Percentiles rank a stretch among this genome's conserved stretches.
Evolutionary conservation across 2,329 filamentous ascomycete species (phyloP).

Genomic region (Clarireedia homoeocarpa): DNA sequence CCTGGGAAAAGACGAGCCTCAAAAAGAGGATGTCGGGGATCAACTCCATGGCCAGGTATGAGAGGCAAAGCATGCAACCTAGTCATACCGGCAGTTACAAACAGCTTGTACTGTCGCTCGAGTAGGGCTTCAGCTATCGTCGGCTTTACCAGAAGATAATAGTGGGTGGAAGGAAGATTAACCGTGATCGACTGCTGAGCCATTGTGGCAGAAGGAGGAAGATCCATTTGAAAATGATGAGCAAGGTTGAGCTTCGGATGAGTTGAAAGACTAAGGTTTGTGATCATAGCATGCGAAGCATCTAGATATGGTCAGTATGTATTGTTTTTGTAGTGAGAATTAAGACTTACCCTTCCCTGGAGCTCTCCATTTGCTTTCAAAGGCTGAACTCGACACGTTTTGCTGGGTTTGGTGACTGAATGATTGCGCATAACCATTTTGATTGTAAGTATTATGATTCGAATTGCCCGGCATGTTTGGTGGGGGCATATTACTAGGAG

Average conservation of each 20-base stretch:
- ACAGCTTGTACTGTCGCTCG: slow-evolving; percentile 67
- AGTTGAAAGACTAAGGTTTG: slow-evolving; percentile 56
- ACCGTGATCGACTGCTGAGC: slow-evolving; percentile 67
- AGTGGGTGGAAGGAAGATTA: slow-evolving; percentile 58
- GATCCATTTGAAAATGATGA: slow-evolving; percentile 52
- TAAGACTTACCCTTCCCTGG: slow-evolving; percentile 40
- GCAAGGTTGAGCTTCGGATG: slow-evolving; percentile 58
- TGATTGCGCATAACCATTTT: slow-evolving; percentile 25
- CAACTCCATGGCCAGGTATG: slow-evolving; percentile 46
- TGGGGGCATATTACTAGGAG: slow-evolving; percentile 24
- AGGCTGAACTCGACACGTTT: slow-evolving; percentile 29
- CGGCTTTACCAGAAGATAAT: slow-evolving; percentile 63
- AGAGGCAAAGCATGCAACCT: slow-evolving; percentile 41
- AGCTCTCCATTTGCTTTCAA: slow-evolving; percentile 36
- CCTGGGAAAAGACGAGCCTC: slow-evolving; percentile 65
- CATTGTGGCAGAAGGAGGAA: slow-evolving; percentile 58
- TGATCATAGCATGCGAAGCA: slow-evolving; percentile 55
- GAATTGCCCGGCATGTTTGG: slow-evolving; percentile 23
- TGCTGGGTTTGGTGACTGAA: slow-evolving; percentile 26
- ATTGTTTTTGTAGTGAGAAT: neutral
- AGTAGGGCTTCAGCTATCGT: slow-evolving; percentile 55
- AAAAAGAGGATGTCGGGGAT: slow-evolving; percentile 58
- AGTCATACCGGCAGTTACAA: slow-evolving; percentile 62
- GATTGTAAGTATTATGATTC: slow-evolving; percentile 15
- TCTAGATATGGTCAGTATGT: slow-evolving; percentile 33